Conservation (phyloP, 148 eudicot species). For the Rhododendron vialii region DNA sequence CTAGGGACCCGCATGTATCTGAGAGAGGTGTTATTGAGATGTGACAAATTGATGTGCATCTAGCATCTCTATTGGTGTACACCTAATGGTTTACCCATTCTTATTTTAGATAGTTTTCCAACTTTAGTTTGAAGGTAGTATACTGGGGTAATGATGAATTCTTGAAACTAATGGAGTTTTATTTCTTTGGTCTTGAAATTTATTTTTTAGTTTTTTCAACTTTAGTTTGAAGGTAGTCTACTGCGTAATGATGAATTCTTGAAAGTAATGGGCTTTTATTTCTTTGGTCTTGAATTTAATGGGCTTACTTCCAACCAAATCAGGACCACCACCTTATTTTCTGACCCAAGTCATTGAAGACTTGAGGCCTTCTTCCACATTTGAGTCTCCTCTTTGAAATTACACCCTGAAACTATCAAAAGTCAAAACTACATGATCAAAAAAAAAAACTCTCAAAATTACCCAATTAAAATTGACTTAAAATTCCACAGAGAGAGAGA, state of each 20-base stretch:
- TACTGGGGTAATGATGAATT: too few relatives aligned
- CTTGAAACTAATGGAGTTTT: neutral
- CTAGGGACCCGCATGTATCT: too few relatives aligned
- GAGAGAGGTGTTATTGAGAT: too few relatives aligned
- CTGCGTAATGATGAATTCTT: neutral
- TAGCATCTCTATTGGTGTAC: too few relatives aligned
- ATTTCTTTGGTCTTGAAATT: neutral
- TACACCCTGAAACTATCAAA: neutral
- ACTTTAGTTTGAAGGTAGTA: too few relatives aligned
- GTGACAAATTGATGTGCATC: too few relatives aligned
- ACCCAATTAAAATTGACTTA: neutral
- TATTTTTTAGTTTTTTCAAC: neutral
- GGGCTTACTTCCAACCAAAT: neutral
- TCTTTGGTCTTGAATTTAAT: neutral
- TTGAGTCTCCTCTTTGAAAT: conserved; percentile 10
- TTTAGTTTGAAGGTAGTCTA: neutral
- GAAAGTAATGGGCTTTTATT: neutral
- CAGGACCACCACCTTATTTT: neutral
- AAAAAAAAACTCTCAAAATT: neutral
- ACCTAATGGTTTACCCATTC: too few relatives aligned
- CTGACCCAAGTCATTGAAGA: neutral
- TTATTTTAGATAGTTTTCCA: too few relatives aligned
- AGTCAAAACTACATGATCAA: neutral
- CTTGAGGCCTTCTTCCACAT: neutral
- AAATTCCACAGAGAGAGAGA: neutral